phyloP scores from a whole-genome alignment of 192 early-diverging fungal genomes.

The Rhizoclosmatium globosum region DNA sequence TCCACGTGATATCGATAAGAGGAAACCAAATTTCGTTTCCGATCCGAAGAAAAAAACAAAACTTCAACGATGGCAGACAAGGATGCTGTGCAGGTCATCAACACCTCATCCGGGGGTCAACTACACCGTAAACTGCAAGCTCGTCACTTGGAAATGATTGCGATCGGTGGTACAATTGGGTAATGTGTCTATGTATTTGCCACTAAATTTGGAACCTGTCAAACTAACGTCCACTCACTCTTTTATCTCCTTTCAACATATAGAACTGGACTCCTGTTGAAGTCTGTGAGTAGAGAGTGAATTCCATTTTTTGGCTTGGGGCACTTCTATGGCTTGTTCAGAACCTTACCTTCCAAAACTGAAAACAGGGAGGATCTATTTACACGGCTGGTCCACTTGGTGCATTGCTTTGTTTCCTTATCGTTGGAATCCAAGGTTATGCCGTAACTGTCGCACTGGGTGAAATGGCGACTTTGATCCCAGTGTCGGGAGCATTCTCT shows the following conservation, averaged over 20 bases:
- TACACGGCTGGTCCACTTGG: conserved; percentile 73
- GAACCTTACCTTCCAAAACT: background rate
- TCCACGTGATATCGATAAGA: too few relatives aligned
- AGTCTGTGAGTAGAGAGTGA: conserved; percentile 46
- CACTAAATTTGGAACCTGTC: background rate
- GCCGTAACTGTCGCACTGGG: conserved; percentile 73
- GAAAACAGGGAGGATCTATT: conserved; percentile 63
- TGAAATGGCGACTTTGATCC: conserved; percentile 81
- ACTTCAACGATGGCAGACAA: background rate
- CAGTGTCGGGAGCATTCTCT: conserved; percentile 81
- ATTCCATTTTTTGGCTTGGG: background rate
- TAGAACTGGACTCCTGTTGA: conserved; percentile 81
- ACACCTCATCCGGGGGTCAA: background rate
- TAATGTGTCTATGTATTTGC: background rate
- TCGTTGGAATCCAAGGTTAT: conserved; percentile 33
- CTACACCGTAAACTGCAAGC: conserved; percentile 54
- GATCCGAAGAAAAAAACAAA: too few relatives aligned
- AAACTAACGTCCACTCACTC: background rate
- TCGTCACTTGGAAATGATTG: conserved; percentile 65
- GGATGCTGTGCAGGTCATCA: background rate
- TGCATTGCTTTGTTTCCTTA: conserved; percentile 71
- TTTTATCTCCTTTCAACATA: too few relatives aligned
- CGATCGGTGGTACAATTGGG: conserved; percentile 24
- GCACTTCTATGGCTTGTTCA: too few relatives aligned
- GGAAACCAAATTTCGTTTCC: too few relatives aligned